These are phyloP conservation scores for Phytophthora hybrid DNA, from an alignment of 352 stramenopile genomes.

Conservation along the genomic window DNA sequence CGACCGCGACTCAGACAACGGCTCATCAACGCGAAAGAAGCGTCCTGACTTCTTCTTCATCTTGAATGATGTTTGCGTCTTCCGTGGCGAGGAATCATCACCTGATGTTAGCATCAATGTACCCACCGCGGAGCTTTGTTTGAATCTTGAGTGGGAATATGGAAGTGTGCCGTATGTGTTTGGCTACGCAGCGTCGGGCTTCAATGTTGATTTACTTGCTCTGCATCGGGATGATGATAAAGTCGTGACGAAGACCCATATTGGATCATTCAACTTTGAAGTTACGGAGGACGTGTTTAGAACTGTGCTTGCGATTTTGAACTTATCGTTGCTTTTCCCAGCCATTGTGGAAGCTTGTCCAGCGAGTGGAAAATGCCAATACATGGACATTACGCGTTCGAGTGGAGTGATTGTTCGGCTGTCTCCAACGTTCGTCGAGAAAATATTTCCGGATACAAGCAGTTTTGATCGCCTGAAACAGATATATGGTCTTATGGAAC, in stretches of 20 bases:
- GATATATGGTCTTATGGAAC: slow-evolving; percentile 19
- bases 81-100: slow-evolving; percentile 22
- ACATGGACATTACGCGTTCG: slow-evolving; percentile 6
- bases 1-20: slow-evolving; percentile 14
- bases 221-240: background rate
- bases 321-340: slow-evolving; percentile 28
- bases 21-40: slow-evolving; percentile 1
- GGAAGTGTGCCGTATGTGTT: slow-evolving; percentile 27
- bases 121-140: slow-evolving; percentile 7
- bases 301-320: slow-evolving; percentile 26
- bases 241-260: background rate
- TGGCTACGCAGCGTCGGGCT: slow-evolving; percentile 29
- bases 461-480: slow-evolving; percentile 10
- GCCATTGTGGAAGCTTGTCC: slow-evolving; percentile 26
- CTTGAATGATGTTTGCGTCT: slow-evolving; percentile 27
- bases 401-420: slow-evolving; percentile 18
- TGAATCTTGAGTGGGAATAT: slow-evolving; percentile 23
- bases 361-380: slow-evolving; percentile 15
- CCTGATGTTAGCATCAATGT: slow-evolving; percentile 21
- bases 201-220: slow-evolving; percentile 15
- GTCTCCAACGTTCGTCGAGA: slow-evolving; percentile 19
- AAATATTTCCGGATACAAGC: slow-evolving; percentile 11
- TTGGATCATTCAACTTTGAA: slow-evolving; percentile 26
- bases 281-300: slow-evolving; percentile 12
- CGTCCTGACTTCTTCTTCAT: slow-evolving; percentile 25